A percentile compares a stretch with the other conserved stretches of the same genome.
Conservation (phyloP, 345 rosid genomes). For the Microthlaspi erraticum region DNA sequence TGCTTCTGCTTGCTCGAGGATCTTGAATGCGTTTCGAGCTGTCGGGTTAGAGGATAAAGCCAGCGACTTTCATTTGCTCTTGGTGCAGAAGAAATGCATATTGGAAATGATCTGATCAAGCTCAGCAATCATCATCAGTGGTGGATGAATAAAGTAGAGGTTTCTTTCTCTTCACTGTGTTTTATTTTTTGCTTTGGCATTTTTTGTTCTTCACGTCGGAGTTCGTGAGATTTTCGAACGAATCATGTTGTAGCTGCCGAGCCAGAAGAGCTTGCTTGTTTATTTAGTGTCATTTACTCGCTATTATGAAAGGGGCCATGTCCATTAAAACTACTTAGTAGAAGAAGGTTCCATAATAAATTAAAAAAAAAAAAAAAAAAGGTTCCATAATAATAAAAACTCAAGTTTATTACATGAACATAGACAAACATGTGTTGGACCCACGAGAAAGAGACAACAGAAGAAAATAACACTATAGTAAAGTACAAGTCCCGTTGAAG, state of each 20-base stretch:
- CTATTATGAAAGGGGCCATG: too few species aligned
- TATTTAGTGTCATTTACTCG: not conserved
- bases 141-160: slow-evolving; percentile 27
- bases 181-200: not conserved
- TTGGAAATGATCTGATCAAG: slow-evolving; percentile 22
- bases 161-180: slow-evolving; percentile 14
- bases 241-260: not conserved
- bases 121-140: slow-evolving; percentile 3
- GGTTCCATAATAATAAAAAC: slow-evolving; percentile 21
- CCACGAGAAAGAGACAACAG: slow-evolving; percentile 31
- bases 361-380: too few species aligned
- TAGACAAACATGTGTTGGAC: slow-evolving; percentile 22
- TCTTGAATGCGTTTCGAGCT: slow-evolving; percentile 59
- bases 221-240: not conserved
- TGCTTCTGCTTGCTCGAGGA: slow-evolving; percentile 57
- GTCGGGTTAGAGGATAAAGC: slow-evolving; percentile 60
- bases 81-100: slow-evolving; percentile 52
- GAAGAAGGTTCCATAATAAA: not conserved
- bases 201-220: not conserved
- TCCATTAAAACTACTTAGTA: too few species aligned
- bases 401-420: slow-evolving; percentile 1
- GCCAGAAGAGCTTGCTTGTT: not conserved
- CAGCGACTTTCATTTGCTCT: slow-evolving; percentile 53
- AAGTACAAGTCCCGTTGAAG: slow-evolving; percentile 29
- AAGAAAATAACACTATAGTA: slow-evolving; percentile 21